A percentile compares a stretch with the other conserved stretches of the same genome.
Conservation (phyloP, 495 filamentous ascomycete species). For the Neurospora sp. region DNA sequence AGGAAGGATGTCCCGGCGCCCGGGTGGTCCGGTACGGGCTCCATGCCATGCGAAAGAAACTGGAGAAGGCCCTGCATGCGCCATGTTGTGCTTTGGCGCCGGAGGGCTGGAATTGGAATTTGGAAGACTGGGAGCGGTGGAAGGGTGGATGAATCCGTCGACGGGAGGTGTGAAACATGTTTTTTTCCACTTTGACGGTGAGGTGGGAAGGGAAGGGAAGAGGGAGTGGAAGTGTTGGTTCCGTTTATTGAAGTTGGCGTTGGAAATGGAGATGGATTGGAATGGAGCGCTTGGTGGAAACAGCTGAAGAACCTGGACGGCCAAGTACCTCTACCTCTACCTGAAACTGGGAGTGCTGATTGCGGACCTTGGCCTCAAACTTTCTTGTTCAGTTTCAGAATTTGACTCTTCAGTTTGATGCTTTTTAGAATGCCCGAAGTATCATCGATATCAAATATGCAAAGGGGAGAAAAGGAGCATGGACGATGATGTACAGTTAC, state of each 20-base stretch:
- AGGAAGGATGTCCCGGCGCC: background rate
- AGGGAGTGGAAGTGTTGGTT: background rate
- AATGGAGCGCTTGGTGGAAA: background rate
- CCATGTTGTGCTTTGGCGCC: background rate
- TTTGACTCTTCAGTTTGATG: background rate
- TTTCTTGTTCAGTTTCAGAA: background rate
- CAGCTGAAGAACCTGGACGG: background rate
- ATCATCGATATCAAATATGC: background rate
- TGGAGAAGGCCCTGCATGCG: background rate
- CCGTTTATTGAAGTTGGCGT: background rate
- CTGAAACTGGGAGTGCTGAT: background rate
- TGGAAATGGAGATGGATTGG: background rate
- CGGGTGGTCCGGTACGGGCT: background rate
- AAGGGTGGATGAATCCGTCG: background rate
- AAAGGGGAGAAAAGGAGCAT: background rate
- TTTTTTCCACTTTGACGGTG: background rate
- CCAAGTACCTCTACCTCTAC: background rate
- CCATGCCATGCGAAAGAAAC: too few species aligned
- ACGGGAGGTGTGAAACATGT: background rate
- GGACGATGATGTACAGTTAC: background rate
- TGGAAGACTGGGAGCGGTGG: background rate
- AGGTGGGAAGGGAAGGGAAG: background rate
- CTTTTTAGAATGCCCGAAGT: background rate
- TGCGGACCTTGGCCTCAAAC: background rate
- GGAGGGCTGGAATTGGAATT: background rate